These are phyloP conservation scores for Rhizophora mangle DNA, from an alignment of 345 rosid species.

Conservation along the genomic window DNA sequence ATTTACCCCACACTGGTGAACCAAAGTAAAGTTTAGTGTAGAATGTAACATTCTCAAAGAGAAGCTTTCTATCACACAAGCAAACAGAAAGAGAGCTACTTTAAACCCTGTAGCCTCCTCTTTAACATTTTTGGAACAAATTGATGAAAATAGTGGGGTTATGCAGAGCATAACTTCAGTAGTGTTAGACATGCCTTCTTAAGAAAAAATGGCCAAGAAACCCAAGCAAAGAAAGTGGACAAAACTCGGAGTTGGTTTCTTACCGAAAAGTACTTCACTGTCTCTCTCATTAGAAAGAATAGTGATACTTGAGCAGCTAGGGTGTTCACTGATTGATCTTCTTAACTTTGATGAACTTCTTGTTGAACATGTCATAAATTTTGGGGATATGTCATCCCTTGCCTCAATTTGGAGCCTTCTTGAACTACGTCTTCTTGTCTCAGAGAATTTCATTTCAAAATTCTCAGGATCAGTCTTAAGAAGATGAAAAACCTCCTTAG, in stretches of 20 bases:
- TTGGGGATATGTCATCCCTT: slow-evolving; percentile 18
- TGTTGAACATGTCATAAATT: slow-evolving; percentile 10
- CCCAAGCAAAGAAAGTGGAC: too few relatives aligned
- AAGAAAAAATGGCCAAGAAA: too few relatives aligned
- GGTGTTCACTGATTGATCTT: slow-evolving; percentile 16
- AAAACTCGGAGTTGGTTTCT: slow-evolving; percentile 9
- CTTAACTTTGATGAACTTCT: slow-evolving; percentile 22
- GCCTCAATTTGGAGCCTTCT: slow-evolving; percentile 32
- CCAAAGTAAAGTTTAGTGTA: too few relatives aligned
- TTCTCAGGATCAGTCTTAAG: slow-evolving; percentile 47
- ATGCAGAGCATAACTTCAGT: not conserved
- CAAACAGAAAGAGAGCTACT: slow-evolving; percentile 3
- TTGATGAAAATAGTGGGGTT: not conserved
- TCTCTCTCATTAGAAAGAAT: slow-evolving; percentile 20
- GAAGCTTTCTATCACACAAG: too few relatives aligned
- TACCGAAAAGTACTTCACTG: slow-evolving; percentile 31
- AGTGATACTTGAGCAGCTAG: slow-evolving; percentile 8
- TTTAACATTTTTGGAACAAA: not conserved
- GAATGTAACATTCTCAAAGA: too few relatives aligned
- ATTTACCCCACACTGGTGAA: too few relatives aligned
- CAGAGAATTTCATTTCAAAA: slow-evolving; percentile 42
- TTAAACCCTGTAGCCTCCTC: not conserved
- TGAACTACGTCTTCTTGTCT: slow-evolving; percentile 38
- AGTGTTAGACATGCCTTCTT: not conserved
- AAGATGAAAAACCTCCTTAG: slow-evolving; percentile 50